Evolutionary conservation across 176 grass and related monocot species (phyloP).

Genomic region (Eleusine coracana): DNA sequence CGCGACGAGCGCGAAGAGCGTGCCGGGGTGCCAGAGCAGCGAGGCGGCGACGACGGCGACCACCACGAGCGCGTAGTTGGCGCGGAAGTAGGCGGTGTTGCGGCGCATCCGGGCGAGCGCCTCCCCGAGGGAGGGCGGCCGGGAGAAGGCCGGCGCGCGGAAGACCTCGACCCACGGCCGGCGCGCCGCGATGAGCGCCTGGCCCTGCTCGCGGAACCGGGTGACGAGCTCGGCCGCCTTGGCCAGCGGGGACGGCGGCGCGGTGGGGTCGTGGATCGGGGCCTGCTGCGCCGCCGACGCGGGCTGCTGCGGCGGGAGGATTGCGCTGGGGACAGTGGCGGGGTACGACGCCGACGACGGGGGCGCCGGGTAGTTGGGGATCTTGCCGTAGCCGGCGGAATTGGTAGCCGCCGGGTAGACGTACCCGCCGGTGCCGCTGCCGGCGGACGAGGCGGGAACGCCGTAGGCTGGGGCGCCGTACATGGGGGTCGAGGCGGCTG

Average conservation of each 20-base stretch:
- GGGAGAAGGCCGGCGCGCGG: conserved; percentile 64
- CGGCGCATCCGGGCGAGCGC: conserved; percentile 64
- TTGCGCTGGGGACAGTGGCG: background rate
- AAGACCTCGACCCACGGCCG: conserved; percentile 82
- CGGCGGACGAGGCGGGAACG: background rate
- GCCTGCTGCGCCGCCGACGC: background rate
- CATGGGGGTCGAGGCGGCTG: conserved; percentile 34
- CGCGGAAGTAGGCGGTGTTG: conserved; percentile 83
- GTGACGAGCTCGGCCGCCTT: conserved; percentile 67
- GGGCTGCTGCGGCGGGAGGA: background rate
- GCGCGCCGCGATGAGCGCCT: conserved; percentile 65
- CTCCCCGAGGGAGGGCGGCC: conserved; percentile 58
- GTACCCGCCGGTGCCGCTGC: conserved; percentile 35
- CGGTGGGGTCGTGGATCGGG: conserved; percentile 34
- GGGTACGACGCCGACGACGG: conserved; percentile 53
- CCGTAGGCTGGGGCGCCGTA: conserved; percentile 27
- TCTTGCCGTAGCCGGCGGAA: conserved; percentile 46
- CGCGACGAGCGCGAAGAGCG: conserved; percentile 60
- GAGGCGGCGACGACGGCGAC: conserved; percentile 56
- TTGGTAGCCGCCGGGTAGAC: conserved; percentile 42
- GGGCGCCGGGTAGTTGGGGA: conserved; percentile 46
- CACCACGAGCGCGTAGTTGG: conserved; percentile 72
- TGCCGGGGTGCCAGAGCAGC: conserved; percentile 77
- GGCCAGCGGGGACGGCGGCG: conserved; percentile 45
- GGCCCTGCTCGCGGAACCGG: conserved; percentile 69